A percentile compares a stretch with the other conserved stretches of the same genome.
Evolutionary conservation across 805 yeast species (phyloP).

Genomic region (Candida quercuum): DNA sequence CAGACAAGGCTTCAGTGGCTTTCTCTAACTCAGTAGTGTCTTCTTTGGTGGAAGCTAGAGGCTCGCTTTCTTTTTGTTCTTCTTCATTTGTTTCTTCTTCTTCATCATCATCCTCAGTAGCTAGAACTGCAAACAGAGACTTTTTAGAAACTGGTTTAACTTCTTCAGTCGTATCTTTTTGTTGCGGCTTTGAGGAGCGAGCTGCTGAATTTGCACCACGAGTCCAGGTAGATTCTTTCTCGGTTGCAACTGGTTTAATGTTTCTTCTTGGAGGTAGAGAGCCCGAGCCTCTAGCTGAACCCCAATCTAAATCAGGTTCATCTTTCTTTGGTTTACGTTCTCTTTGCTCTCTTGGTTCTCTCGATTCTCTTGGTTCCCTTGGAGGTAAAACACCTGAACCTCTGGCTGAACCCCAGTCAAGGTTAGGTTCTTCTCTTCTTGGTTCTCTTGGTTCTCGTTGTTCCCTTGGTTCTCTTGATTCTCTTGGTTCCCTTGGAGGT

Average conservation of each 20-base stretch:
- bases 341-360: slow-evolving; percentile 1
- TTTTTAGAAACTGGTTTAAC: slow-evolving; percentile 30
- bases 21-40: slow-evolving; percentile 28
- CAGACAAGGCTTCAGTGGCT: slow-evolving; percentile 35
- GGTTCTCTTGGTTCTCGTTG: slow-evolving; percentile 20
- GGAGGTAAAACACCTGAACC: slow-evolving; percentile 25
- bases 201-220: slow-evolving; percentile 22
- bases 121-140: slow-evolving; percentile 46
- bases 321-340: slow-evolving; percentile 28
- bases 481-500: slow-evolving; percentile 22
- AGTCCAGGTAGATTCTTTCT: slow-evolving; percentile 19
- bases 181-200: slow-evolving; percentile 7
- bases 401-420: slow-evolving; percentile 42
- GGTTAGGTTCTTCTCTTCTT: slow-evolving; percentile 32
- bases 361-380: slow-evolving; percentile 21
- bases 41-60: slow-evolving; percentile 11
- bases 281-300: slow-evolving; percentile 35
- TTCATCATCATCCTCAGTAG: slow-evolving; percentile 47
- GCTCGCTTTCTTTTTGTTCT: slow-evolving; percentile 13
- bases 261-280: slow-evolving; percentile 23
- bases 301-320: slow-evolving; percentile 45
- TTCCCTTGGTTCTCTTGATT: slow-evolving; percentile 8
- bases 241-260: slow-evolving; percentile 18
- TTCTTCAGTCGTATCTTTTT: slow-evolving; percentile 9
- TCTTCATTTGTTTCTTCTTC: slow-evolving; percentile 26